Base-by-base conservation (phyloP, 2,329 filamentous ascomycete genomes). In the Dothistroma septosporum region DNA sequence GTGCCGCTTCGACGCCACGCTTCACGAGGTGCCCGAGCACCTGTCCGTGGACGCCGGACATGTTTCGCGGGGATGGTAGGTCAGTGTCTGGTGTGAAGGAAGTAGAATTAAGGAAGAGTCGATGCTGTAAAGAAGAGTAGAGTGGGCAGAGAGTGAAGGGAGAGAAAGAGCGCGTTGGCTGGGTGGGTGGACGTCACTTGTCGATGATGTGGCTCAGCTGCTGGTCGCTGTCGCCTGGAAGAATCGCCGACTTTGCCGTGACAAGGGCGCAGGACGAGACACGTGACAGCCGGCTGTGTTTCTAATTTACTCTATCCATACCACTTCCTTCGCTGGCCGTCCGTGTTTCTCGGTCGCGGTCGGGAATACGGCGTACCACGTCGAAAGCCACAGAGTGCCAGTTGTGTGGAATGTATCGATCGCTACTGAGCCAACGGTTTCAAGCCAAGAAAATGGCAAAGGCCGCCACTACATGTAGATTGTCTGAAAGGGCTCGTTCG, bases 21-120 rank as follows among this genome's bases (percentile, higher is more conserved):
- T 69, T 68, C 58, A 67, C 71, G 54, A 75, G 59, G 55, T 75
- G 73, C 47, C 68, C 66, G 33, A 73, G 53, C 31, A 70, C 59
- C 33, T 71, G 66, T 37, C 66, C 65, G 58, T 72, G 69, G 28
- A 72, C 62, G 49, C 64, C 63, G 24, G 62, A 63, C 65, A 66
- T 70, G 58, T 22, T 65, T 53, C 28, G 46, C 19, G n/a, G 21
- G 59, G 22, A n/a, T 55, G 4, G 47, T 53, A 35, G 50, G 24
- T 41, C 41, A 7, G 54, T 57, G 32, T 31, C 8, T n/a, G 22
- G 41, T 41, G 8, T 16, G 22, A 33, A 48, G 21, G 24, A 48
- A 48, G 46, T 47, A n/a, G 53, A 57, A 57, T 48, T 3, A 47
- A 31, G 41, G 48, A 21, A 47, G 37, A 14, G 32, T 19, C 16